Evolutionary conservation across 345 rosid genomes (phyloP).

Genomic region (Durio zibethinus): DNA sequence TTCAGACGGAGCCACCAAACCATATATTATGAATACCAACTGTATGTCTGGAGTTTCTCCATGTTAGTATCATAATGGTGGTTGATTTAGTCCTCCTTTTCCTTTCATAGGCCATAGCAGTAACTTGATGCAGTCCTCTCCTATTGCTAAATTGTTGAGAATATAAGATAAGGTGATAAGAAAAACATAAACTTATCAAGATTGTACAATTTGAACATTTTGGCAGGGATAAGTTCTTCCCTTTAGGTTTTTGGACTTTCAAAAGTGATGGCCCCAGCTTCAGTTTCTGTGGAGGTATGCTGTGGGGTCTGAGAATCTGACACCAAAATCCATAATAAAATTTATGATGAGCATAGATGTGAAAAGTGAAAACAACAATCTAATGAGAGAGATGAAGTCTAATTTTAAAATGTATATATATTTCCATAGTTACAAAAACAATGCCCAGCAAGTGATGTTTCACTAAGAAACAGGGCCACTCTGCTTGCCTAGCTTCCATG

Average conservation of each 20-base stretch:
- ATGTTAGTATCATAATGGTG: conserved; percentile 11
- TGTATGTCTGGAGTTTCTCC: neutral
- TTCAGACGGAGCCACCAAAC: neutral
- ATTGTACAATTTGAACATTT: conserved; percentile 41
- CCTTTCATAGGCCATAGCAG: conserved; percentile 10
- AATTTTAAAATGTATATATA: neutral
- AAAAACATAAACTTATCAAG: conserved; percentile 32
- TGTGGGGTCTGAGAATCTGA: conserved; percentile 52
- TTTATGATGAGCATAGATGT: neutral
- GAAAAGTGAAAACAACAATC: neutral
- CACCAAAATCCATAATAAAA: conserved; percentile 10
- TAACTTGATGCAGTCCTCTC: conserved; percentile 15
- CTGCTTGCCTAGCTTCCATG: neutral
- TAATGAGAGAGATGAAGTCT: neutral
- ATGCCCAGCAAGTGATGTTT: neutral
- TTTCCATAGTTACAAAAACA: neutral
- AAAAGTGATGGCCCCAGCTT: conserved; percentile 30
- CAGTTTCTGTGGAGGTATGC: conserved; percentile 42
- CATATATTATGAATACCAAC: neutral
- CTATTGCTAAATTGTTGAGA: conserved; percentile 12
- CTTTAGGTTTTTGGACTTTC: conserved; percentile 45
- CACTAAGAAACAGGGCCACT: conserved; percentile 6
- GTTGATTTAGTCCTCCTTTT: conserved; percentile 25
- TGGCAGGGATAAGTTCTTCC: conserved; percentile 14
- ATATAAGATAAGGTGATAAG: conserved; percentile 19